Base-by-base conservation (phyloP, 441 rosid genomes). In the Eutrema salsugineum region DNA sequence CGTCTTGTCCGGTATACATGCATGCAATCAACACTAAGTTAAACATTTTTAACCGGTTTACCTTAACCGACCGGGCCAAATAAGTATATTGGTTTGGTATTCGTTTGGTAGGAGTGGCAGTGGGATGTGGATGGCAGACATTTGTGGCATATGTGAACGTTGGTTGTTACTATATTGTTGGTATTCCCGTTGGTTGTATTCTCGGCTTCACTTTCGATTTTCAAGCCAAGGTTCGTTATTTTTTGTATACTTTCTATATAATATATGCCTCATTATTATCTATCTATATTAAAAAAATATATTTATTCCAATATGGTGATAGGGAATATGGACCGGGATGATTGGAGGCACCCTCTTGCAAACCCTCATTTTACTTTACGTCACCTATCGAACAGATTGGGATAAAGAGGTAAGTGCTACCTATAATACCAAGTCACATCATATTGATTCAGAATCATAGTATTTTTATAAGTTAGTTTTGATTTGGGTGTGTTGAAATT, bases 261-360 rank as follows among this genome's bases (percentile, higher is more conserved):
- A 1, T 11, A 32, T 47, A 24, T 38, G 27, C 17, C n/a, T n/a
- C n/a, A n/a, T n/a, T n/a, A n/a, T 63, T 30, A 56, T 0, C 22
- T 40, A 43, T 17, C 32, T 44, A 11, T 42, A 9, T 9, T 4
- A 2, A 14, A 0, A 30, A 5, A 17, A 35, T 15, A 6, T 3
- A 19, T 50, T 40, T 63, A 30, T 50, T 40, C 54, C 57, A 44
- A 40, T 15, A 58, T 47, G 59, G 30, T 46, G 66, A 39, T 36
- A 88, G 96, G 96, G 96, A 57, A 82, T 90, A 53, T 88, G 96
- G 96, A 66, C 79, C 0, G 97, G 96, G 2, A 86, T 88, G 96
- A 76, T 90, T 6, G 88, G 83, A 40, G 96, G 92, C 5, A 82
- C 90, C 0, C 14, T 66, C 3, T 55, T 87, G 49, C 97, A 88